Base-by-base conservation (phyloP, 2,329 filamentous ascomycete species). In the Gyromitra esculenta region DNA sequence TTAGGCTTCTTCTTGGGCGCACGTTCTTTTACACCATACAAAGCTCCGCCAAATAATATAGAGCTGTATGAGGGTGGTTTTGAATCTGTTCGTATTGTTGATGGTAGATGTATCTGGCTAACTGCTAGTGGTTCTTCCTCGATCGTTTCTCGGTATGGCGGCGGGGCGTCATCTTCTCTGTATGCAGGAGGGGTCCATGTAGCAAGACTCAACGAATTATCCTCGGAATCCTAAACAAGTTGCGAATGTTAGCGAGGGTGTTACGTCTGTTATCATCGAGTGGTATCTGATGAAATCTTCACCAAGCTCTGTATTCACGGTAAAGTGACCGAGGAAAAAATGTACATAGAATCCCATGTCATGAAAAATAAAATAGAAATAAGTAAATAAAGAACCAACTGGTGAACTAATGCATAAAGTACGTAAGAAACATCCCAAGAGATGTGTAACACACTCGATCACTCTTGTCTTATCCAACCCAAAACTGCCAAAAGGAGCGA, bases 1-100 rank as follows among this genome's bases (percentile, higher is more conserved):
- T 54, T 39, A 9, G 48, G 0, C 21, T 48, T 35, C 5, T 6
- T 62, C 15, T 43, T 77, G 15, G 35, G 50, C 5, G 65, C 64
- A 15, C 57, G 59, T 7, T 77, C 64, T 31, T 57, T 74, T 39
- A 77, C 59, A n/a, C 75, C 75, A 13, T 74, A 18, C 35, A 74
- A 54, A 8, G 21, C 31, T 35, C 70, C 75, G 18, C 35, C 70
- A 18, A 77, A 77, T 18, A 77, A 68, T 15, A 54, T 21, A 18
- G 63, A 35, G 15, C 11, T 68, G 60, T 7, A 11, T 54, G 41
- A 35, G 7, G 66, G 25, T n/a, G 37, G 25, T 31, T 68, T 60
- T 65, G 54, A 52, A 37, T 65, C 21, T 25, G n/a, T 56, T n/a
- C 39, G 59, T 41, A 75, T 52, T 59, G 48, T 21, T 50, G 54